Conservation (phyloP, 192 early-diverging fungal species). For the Coemansia erecta region DNA sequence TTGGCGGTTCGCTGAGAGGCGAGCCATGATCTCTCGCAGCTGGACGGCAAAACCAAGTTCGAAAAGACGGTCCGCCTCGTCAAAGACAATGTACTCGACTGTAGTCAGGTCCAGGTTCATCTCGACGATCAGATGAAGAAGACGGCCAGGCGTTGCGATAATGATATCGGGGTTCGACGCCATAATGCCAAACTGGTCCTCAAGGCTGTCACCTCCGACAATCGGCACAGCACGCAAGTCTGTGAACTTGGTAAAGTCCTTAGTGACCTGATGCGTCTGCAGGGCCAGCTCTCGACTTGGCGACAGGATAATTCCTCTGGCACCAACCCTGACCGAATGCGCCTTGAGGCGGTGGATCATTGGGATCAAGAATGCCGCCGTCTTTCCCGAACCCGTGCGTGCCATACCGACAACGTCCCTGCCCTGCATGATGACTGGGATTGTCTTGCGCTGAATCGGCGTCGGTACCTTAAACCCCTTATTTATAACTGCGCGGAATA, state of each 20-base stretch:
- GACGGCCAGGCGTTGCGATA: slow-evolving; percentile 80
- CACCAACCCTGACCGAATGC: slow-evolving; percentile 87
- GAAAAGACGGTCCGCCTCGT: slow-evolving; percentile 98
- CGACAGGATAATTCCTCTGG: slow-evolving; percentile 79
- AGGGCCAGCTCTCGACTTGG: slow-evolving; percentile 95
- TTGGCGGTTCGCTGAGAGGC: slow-evolving; percentile 82
- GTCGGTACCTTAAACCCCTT: slow-evolving; percentile 98
- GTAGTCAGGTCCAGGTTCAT: slow-evolving; percentile 82
- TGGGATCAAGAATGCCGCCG: slow-evolving; percentile 92
- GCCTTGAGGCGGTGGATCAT: slow-evolving; percentile 82
- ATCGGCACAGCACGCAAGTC: slow-evolving; percentile 84
- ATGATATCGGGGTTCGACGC: slow-evolving; percentile 93
- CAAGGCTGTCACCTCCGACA: slow-evolving; percentile 94
- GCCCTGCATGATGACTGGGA: slow-evolving; percentile 88
- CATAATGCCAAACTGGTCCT: slow-evolving; percentile 95
- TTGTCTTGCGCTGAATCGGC: slow-evolving; percentile 93
- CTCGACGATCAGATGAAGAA: slow-evolving; percentile 84
- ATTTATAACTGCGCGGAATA: slow-evolving; percentile 84
- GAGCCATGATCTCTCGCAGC: slow-evolving; percentile 85
- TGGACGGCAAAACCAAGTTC: slow-evolving; percentile 97
- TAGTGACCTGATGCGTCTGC: slow-evolving; percentile 92
- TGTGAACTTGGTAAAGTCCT: slow-evolving; percentile 91
- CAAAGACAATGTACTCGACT: slow-evolving; percentile 95
- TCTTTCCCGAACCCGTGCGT: slow-evolving; percentile 96
- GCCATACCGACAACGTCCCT: slow-evolving; percentile 98